A percentile compares a stretch with the other conserved stretches of the same genome.
Evolutionary conservation across 2,329 filamentous ascomycete species (phyloP).

Genomic region (Pseudomassariella vexata): DNA sequence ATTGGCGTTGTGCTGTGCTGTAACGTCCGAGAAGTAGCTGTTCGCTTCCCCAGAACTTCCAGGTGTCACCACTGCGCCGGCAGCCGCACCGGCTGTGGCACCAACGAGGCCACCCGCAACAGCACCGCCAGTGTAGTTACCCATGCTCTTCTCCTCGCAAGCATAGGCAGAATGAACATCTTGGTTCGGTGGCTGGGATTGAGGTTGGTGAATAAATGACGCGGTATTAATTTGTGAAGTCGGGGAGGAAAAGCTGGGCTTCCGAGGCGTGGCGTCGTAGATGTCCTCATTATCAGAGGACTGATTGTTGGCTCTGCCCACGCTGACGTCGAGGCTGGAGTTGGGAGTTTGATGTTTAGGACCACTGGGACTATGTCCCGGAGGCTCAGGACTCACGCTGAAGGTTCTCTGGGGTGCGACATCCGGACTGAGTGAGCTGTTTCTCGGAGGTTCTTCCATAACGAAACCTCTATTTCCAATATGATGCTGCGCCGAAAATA

Average conservation of each 20-base stretch:
- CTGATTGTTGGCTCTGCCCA: conserved; percentile 18
- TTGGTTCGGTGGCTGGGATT: neutral
- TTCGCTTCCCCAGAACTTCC: too few species aligned
- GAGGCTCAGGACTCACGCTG: conserved; percentile 20
- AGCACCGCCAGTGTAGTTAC: too few species aligned
- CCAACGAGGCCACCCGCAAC: conserved; percentile 1
- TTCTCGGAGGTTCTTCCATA: conserved; percentile 8
- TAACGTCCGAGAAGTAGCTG: conserved; percentile 5
- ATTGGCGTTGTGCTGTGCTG: neutral
- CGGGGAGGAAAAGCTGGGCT: neutral
- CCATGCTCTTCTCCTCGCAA: too few species aligned
- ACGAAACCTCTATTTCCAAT: neutral
- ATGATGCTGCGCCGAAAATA: neutral
- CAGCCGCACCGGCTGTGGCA: conserved; percentile 4
- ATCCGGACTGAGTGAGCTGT: conserved; percentile 15
- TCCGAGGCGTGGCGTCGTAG: conserved; percentile 23
- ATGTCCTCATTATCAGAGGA: conserved; percentile 18
- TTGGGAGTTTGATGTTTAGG: conserved; percentile 18
- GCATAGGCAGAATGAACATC: conserved; percentile 8
- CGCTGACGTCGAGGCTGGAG: conserved; percentile 18
- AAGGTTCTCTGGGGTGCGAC: conserved; percentile 11
- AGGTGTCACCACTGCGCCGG: conserved; percentile 1
- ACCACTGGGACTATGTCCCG: conserved; percentile 3
- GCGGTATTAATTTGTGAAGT: neutral
- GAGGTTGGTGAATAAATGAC: neutral